A percentile compares a stretch with the other conserved stretches of the same genome.
Evolutionary conservation across 2,329 filamentous ascomycete genomes (phyloP).

Genomic region (Fusarium devonianum): DNA sequence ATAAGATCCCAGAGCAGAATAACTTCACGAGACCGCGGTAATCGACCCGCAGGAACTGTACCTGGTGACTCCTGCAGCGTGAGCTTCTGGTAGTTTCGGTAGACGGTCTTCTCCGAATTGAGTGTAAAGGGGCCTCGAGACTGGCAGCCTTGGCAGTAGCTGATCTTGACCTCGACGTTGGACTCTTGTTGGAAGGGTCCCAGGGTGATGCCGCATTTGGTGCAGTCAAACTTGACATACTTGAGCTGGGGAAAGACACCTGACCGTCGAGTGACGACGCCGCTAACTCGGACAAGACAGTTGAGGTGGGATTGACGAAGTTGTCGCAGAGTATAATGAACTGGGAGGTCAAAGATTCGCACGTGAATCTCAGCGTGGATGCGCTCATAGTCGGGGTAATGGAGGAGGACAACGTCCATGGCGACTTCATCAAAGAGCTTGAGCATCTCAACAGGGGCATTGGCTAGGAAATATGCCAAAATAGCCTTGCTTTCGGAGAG

Average conservation of each 20-base stretch:
- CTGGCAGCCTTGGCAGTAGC: slow-evolving; percentile 96
- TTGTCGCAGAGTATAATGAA: slow-evolving; percentile 94
- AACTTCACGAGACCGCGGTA: slow-evolving; percentile 92
- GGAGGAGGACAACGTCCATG: slow-evolving; percentile 93
- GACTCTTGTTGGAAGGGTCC: slow-evolving; percentile 98
- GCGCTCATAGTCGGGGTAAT: slow-evolving; percentile 96
- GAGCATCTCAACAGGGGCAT: slow-evolving; percentile 92
- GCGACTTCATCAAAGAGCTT: slow-evolving; percentile 97
- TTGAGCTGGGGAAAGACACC: slow-evolving; percentile 98
- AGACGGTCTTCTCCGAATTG: slow-evolving; percentile 97
- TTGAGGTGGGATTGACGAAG: slow-evolving; percentile 95
- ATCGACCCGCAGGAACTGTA: slow-evolving; percentile 92
- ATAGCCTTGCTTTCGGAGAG: slow-evolving; percentile 90
- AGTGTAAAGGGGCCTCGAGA: slow-evolving; percentile 92
- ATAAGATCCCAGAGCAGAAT: slow-evolving; percentile 97
- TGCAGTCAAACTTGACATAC: slow-evolving; percentile 98
- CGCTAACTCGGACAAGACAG: slow-evolving; percentile 91
- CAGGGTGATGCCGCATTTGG: slow-evolving; percentile 88
- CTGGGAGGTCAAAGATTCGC: slow-evolving; percentile 91
- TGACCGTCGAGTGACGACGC: slow-evolving; percentile 91
- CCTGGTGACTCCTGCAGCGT: slow-evolving; percentile 97
- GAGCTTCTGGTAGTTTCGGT: slow-evolving; percentile 98
- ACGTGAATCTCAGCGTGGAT: slow-evolving; percentile 99
- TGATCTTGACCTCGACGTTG: slow-evolving; percentile 93
- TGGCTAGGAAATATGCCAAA: slow-evolving; percentile 93